Evolutionary conservation across 176 grass and related monocot species (phyloP).

Genomic region (Oryza punctata): DNA sequence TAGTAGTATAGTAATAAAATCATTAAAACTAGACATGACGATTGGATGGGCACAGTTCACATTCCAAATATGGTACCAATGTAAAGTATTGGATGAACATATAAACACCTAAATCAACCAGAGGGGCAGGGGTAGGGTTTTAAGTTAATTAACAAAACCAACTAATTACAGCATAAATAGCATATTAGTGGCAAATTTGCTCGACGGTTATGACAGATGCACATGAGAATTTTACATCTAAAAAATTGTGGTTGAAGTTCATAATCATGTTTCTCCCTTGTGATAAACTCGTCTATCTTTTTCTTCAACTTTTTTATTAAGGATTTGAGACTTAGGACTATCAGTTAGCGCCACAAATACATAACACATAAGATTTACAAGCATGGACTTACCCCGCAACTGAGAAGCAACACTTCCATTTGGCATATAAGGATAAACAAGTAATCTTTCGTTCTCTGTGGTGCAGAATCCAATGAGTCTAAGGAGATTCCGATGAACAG

Average conservation of each 20-base stretch:
- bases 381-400: conserved; percentile 64
- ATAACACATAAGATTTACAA: not conserved
- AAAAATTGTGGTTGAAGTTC: not conserved
- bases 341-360: not conserved
- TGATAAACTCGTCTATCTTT: not conserved
- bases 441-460: conserved; percentile 80
- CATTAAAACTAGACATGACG: not conserved
- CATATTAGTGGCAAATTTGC: not conserved
- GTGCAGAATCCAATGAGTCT: conserved; percentile 86
- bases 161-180: not conserved
- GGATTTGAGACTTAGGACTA: not conserved
- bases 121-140: conserved; percentile 2
- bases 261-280: not conserved
- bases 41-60: conserved; percentile 8
- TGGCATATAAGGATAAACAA: conserved; percentile 96
- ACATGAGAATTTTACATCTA: not conserved
- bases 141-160: conserved; percentile 15
- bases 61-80: conserved; percentile 16
- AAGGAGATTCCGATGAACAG: conserved; percentile 93
- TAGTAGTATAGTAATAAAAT: not conserved
- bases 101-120: not conserved
- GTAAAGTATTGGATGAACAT: not conserved
- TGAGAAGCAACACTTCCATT: conserved; percentile 99
- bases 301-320: conserved; percentile 2
- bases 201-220: not conserved